Evolutionary conservation across 2,329 filamentous ascomycete species (phyloP).

Genomic region (Alternaria alternata): DNA sequence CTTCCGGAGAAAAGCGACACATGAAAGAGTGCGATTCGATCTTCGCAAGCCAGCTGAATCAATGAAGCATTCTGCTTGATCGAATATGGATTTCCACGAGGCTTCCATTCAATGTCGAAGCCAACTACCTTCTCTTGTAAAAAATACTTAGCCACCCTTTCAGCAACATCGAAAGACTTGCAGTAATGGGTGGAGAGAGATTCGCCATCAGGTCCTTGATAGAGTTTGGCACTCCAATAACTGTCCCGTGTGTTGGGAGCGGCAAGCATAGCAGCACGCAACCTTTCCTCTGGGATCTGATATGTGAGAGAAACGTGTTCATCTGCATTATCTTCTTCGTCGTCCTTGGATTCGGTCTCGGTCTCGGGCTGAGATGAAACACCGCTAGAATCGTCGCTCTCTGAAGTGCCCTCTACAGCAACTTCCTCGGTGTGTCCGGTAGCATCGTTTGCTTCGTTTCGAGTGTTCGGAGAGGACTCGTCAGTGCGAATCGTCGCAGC

Average conservation of each 20-base stretch:
- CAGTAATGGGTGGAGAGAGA: conserved; percentile 81
- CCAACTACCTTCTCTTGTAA: conserved; percentile 75
- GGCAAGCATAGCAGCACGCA: conserved; percentile 42
- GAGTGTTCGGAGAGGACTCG: not conserved
- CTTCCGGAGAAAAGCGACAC: conserved; percentile 62
- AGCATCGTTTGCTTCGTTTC: not conserved
- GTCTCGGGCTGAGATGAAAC: conserved; percentile 1
- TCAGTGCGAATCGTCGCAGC: not conserved
- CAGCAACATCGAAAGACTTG: conserved; percentile 69
- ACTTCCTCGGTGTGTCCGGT: not conserved
- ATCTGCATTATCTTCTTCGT: conserved; percentile 23
- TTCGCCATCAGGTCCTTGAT: conserved; percentile 63
- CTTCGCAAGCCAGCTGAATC: conserved; percentile 81
- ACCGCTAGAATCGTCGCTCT: not conserved
- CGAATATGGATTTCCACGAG: conserved; percentile 45
- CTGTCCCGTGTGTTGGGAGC: conserved; percentile 39
- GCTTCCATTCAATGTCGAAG: conserved; percentile 89
- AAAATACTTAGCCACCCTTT: conserved; percentile 74
- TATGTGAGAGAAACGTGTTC: conserved; percentile 36
- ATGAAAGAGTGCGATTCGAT: conserved; percentile 83
- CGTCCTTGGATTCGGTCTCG: conserved; percentile 5
- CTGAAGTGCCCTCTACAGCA: not conserved
- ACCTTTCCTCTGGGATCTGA: conserved; percentile 42
- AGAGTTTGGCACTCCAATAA: conserved; percentile 75
- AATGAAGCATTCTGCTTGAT: conserved; percentile 85